Evolutionary conservation across 441 rosid species (phyloP).

Genomic region (Gossypium davidsonii): DNA sequence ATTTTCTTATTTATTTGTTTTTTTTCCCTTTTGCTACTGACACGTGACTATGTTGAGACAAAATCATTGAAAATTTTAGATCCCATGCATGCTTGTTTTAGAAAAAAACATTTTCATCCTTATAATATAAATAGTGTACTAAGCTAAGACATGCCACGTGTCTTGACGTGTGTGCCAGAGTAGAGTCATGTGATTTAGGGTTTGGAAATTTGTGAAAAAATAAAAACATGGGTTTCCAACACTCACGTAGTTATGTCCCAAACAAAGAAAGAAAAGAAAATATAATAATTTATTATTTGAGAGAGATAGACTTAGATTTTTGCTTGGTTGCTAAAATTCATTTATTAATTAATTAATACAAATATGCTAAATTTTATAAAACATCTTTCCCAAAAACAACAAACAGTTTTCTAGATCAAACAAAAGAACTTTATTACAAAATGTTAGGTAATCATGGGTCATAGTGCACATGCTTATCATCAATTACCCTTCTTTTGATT

Average conservation of each 20-base stretch:
- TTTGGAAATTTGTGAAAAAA: not conserved
- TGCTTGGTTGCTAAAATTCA: slow-evolving; percentile 12
- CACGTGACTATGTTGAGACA: slow-evolving; percentile 34
- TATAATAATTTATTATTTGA: slow-evolving; percentile 14
- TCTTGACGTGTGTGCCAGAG: slow-evolving; percentile 33
- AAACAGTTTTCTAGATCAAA: not conserved
- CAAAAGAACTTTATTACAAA: not conserved
- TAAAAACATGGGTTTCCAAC: slow-evolving; percentile 11
- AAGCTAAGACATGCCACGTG: slow-evolving; percentile 33
- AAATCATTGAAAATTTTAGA: slow-evolving; percentile 25
- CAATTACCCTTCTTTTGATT: not conserved
- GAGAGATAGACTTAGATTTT: slow-evolving; percentile 6
- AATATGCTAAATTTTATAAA: not conserved
- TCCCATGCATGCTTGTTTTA: slow-evolving; percentile 4
- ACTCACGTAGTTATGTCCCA: slow-evolving; percentile 32
- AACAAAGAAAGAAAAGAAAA: slow-evolving; percentile 18
- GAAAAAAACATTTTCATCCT: slow-evolving; percentile 1
- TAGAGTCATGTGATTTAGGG: slow-evolving; percentile 34
- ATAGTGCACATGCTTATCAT: slow-evolving; percentile 9
- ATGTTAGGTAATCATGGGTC: not conserved
- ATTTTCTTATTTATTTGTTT: not conserved
- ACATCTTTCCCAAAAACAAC: not conserved
- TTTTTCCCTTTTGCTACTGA: not conserved
- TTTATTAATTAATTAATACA: not conserved
- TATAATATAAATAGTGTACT: slow-evolving; percentile 1